These are phyloP conservation scores for Furcasterigmium sp. DNA, from an alignment of 2,329 filamentous ascomycete species.

Conservation along the genomic window DNA sequence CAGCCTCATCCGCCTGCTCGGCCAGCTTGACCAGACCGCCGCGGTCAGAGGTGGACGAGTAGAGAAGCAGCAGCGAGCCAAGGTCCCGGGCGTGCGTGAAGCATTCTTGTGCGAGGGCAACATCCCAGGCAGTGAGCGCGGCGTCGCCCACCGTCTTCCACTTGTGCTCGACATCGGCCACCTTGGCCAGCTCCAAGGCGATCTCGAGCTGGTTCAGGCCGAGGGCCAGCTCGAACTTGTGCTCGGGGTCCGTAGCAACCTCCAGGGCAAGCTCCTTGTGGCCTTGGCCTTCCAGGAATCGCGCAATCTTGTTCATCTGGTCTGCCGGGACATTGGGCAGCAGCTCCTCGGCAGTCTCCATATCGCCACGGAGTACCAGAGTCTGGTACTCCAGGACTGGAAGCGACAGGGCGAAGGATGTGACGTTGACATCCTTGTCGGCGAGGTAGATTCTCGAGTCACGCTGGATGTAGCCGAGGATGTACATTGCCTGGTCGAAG, in stretches of 20 bases:
- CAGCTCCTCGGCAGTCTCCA: conserved; percentile 84
- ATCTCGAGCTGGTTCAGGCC: conserved; percentile 78
- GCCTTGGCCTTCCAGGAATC: conserved; percentile 94
- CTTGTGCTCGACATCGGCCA: conserved; percentile 88
- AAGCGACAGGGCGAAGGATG: conserved; percentile 85
- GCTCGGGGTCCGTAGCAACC: conserved; percentile 89
- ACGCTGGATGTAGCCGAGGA: conserved; percentile 89
- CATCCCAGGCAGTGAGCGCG: conserved; percentile 80
- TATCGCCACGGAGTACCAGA: conserved; percentile 84
- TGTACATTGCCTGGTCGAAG: conserved; percentile 92
- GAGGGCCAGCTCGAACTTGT: conserved; percentile 91
- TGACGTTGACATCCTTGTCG: conserved; percentile 91
- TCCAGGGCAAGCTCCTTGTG: conserved; percentile 94
- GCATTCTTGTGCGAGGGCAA: conserved; percentile 84
- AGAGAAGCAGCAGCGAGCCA: conserved; percentile 80
- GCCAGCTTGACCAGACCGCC: conserved; percentile 70
- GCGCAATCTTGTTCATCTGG: conserved; percentile 95
- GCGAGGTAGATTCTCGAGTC: conserved; percentile 93
- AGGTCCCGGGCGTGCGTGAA: conserved; percentile 88
- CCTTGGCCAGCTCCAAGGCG: conserved; percentile 75
- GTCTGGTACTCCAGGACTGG: conserved; percentile 97
- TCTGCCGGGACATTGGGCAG: conserved; percentile 81
- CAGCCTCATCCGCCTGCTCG: conserved; percentile 66
- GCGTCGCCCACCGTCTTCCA: conserved; percentile 98
- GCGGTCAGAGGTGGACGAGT: conserved; percentile 78